Percentiles rank a stretch among this genome's conserved stretches.
phyloP scores from a whole-genome alignment of 1,284 basidiomycete species.

The Ustilago curta region DNA sequence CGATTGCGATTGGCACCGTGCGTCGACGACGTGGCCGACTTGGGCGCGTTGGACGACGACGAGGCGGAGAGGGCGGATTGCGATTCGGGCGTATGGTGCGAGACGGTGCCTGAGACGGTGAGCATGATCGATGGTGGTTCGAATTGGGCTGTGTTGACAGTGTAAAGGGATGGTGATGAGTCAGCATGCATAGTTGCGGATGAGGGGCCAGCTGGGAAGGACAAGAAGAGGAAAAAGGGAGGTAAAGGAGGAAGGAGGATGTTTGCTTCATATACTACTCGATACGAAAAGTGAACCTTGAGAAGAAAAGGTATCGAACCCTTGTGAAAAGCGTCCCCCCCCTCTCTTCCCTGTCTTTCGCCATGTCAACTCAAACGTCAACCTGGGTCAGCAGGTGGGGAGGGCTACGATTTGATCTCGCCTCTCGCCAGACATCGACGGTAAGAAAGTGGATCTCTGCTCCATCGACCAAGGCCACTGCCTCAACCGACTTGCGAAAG shows the following conservation, averaged over 20 bases:
- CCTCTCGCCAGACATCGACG: conserved; percentile 11
- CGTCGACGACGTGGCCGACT: conserved; percentile 50
- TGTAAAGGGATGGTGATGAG: conserved; percentile 6
- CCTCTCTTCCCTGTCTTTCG: neutral
- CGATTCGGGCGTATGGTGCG: conserved; percentile 65
- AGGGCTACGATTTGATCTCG: conserved; percentile 20
- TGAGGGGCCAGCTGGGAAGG: neutral
- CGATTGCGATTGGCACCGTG: conserved; percentile 25
- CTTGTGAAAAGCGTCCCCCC: conserved; percentile 47
- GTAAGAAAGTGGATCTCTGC: neutral
- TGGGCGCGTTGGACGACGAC: conserved; percentile 52
- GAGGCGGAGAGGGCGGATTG: conserved; percentile 30
- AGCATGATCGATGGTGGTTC: conserved; percentile 57
- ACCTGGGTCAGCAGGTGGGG: neutral
- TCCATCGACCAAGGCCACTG: neutral
- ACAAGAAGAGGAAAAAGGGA: neutral
- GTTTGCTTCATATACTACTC: conserved; percentile 65
- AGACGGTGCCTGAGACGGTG: conserved; percentile 60
- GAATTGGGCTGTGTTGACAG: conserved; percentile 29
- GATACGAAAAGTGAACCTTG: conserved; percentile 26
- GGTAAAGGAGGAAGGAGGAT: conserved; percentile 13
- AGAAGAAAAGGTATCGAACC: conserved; percentile 42
- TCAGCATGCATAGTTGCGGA: conserved; percentile 7
- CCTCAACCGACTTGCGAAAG: neutral
- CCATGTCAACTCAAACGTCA: neutral